Evolutionary conservation across 106 monocot genomes (phyloP).

Genomic region (Allium sativum): DNA sequence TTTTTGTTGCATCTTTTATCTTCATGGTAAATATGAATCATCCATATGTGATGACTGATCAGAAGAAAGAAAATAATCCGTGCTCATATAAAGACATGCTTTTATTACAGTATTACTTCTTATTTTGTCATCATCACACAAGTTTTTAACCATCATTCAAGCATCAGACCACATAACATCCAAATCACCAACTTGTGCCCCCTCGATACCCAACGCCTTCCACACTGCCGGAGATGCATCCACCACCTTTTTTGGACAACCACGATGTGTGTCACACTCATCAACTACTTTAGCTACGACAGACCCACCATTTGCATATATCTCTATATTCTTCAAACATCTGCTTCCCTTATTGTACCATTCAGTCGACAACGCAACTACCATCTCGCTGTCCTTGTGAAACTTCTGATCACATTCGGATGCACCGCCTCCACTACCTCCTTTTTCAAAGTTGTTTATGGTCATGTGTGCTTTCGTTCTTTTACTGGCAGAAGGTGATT

Average conservation of each 20-base stretch:
- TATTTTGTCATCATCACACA: no score
- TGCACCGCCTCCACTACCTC: not conserved
- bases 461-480: not conserved
- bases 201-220: constrained; percentile 23
- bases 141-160: no score
- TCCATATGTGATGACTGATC: no score
- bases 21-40: no score
- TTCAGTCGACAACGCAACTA: constrained; percentile 25
- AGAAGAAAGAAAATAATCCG: no score
- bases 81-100: no score
- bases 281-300: constrained; percentile 34
- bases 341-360: constrained; percentile 28
- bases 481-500: not conserved
- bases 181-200: not conserved
- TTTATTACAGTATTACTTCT: no score
- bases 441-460: not conserved
- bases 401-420: constrained; percentile 12
- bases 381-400: constrained; percentile 21
- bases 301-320: constrained; percentile 25
- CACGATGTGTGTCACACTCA: constrained; percentile 27
- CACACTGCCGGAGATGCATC: constrained; percentile 30
- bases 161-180: constrained; percentile 3
- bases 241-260: constrained; percentile 15
- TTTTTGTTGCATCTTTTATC: no score
- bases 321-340: constrained; percentile 16